Conservation (phyloP, 306 rosid species). For the Begonia fuchsioides region DNA sequence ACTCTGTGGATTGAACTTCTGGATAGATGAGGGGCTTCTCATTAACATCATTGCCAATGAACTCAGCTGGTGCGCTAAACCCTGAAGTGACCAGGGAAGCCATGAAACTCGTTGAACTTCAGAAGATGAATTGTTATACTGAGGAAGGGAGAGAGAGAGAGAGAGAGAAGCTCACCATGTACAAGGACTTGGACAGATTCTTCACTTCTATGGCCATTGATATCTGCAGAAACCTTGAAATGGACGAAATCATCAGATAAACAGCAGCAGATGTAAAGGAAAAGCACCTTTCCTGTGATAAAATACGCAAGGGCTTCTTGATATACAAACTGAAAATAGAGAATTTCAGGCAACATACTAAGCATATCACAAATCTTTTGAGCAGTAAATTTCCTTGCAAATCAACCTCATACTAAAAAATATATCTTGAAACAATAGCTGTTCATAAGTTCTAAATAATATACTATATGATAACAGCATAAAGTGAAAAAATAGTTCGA, state of each 20-base stretch:
- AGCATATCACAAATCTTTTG: neutral
- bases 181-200: slow-evolving; percentile 43
- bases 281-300: neutral
- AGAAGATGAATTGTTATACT: slow-evolving; percentile 40
- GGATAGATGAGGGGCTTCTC: slow-evolving; percentile 30
- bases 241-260: slow-evolving; percentile 31
- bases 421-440: too few relatives aligned
- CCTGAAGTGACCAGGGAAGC: slow-evolving; percentile 44
- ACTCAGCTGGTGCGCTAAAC: slow-evolving; percentile 37
- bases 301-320: neutral
- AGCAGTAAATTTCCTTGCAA: neutral
- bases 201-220: slow-evolving; percentile 31
- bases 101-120: slow-evolving; percentile 27
- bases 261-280: slow-evolving; percentile 6
- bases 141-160: slow-evolving; percentile 27
- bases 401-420: neutral
- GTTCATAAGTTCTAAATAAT: too few relatives aligned
- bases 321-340: neutral
- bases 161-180: slow-evolving; percentile 33
- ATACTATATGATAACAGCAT: too few relatives aligned
- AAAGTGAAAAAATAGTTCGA: too few relatives aligned
- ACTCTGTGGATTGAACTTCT: slow-evolving; percentile 39
- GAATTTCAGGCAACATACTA: neutral
- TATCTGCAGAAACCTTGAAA: slow-evolving; percentile 68
- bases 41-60: slow-evolving; percentile 42